Percentiles rank a stretch among this genome's conserved stretches.
These are phyloP conservation scores for Tephrocybe rancida DNA, from an alignment of 768 basidiomycete genomes.

Conservation along the genomic window DNA sequence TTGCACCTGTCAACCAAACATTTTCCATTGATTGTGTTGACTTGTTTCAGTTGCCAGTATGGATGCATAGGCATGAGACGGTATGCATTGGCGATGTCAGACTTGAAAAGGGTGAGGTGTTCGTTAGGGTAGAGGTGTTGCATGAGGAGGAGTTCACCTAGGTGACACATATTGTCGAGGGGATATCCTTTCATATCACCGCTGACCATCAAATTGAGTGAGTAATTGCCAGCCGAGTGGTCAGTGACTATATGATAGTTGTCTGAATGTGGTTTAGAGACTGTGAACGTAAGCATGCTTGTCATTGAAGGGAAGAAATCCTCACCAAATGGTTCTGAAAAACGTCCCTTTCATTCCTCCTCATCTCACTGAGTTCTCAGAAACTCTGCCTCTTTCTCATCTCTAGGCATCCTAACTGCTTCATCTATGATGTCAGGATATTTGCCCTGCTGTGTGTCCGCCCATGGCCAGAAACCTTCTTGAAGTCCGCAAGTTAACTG, in stretches of 20 bases:
- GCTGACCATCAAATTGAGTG: background rate
- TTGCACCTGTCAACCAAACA: slow-evolving; percentile 32
- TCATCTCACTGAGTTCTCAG: slow-evolving; percentile 18
- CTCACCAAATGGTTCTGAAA: slow-evolving; percentile 26
- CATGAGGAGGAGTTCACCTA: slow-evolving; percentile 8
- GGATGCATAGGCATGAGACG: slow-evolving; percentile 31
- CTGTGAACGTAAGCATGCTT: background rate
- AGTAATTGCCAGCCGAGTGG: slow-evolving; percentile 28
- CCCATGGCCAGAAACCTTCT: slow-evolving; percentile 43
- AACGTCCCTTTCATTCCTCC: slow-evolving; percentile 15
- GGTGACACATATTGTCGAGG: background rate
- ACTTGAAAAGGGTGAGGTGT: slow-evolving; percentile 31
- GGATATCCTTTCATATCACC: background rate
- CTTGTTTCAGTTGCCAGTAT: slow-evolving; percentile 33
- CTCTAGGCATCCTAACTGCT: background rate
- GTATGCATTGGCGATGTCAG: slow-evolving; percentile 38
- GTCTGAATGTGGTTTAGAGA: slow-evolving; percentile 30
- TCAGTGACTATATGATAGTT: slow-evolving; percentile 39
- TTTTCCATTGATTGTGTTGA: slow-evolving; percentile 27
- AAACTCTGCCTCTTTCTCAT: slow-evolving; percentile 13
- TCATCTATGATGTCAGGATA: slow-evolving; percentile 19
- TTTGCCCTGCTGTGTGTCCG: slow-evolving; percentile 7
- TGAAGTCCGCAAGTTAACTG: slow-evolving; percentile 13
- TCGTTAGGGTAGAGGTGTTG: background rate
- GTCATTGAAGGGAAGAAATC: slow-evolving; percentile 25